A percentile compares a stretch with the other conserved stretches of the same genome.
Conservation (phyloP, 1,284 basidiomycete genomes). For the Schizophyllum commune region DNA sequence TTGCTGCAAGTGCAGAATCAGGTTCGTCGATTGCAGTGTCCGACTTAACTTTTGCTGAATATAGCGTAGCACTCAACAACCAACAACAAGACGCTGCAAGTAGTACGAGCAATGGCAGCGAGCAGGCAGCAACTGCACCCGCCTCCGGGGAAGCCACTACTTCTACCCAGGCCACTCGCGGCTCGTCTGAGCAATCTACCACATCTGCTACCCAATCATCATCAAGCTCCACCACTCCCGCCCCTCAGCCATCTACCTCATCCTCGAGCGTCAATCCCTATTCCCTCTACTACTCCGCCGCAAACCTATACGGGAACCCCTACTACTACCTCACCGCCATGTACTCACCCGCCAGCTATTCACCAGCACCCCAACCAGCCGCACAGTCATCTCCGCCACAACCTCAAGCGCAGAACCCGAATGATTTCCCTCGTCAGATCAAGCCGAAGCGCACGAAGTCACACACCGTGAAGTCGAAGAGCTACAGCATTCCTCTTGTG, state of each 20-base stretch:
- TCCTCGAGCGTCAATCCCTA: not conserved
- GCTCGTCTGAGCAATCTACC: not conserved
- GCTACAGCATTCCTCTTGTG: conserved; percentile 64
- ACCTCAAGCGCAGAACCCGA: not conserved
- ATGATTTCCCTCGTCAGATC: not conserved
- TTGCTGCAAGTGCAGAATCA: not conserved
- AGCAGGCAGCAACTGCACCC: too few relatives aligned
- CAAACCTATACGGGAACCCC: not conserved
- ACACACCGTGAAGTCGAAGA: conserved; percentile 69
- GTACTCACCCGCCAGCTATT: not conserved
- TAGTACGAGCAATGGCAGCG: too few relatives aligned
- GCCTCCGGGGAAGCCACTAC: not conserved
- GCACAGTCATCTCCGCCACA: not conserved
- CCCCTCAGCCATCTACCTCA: not conserved
- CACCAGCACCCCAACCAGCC: not conserved
- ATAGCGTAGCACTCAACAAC: too few relatives aligned
- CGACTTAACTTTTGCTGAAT: too few relatives aligned
- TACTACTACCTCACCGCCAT: not conserved
- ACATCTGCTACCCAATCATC: not conserved
- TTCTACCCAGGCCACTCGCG: not conserved
- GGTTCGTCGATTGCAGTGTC: too few relatives aligned
- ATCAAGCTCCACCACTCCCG: not conserved
- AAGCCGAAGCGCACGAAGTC: conserved; percentile 70
- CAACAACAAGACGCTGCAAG: too few relatives aligned
- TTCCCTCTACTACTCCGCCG: not conserved